Evolutionary conservation across 331 rosid species (phyloP).

Genomic region (Quercus tomentella): DNA sequence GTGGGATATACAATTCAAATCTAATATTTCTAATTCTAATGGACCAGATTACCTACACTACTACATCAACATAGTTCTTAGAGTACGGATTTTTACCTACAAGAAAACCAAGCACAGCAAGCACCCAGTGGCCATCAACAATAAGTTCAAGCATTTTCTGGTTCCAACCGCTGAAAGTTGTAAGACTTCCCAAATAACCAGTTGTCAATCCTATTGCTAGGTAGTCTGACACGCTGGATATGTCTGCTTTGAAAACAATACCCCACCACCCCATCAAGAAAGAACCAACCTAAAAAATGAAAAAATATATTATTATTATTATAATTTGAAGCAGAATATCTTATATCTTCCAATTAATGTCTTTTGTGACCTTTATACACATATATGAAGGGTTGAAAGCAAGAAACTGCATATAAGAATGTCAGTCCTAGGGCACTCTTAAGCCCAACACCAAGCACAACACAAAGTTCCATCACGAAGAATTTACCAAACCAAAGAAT

Average conservation of each 20-base stretch:
- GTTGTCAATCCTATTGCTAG: conserved; percentile 68
- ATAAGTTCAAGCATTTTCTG: conserved; percentile 87
- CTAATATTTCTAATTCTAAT: neutral
- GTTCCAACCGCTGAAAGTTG: conserved; percentile 94
- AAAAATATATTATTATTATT: neutral
- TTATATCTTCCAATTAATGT: neutral
- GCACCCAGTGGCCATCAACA: conserved; percentile 61
- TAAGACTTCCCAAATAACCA: conserved; percentile 90
- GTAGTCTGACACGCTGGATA: conserved; percentile 57
- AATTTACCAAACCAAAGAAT: neutral
- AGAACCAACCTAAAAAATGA: conserved; percentile 60
- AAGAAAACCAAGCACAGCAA: conserved; percentile 57
- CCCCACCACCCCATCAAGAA: conserved; percentile 97
- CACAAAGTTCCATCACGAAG: neutral
- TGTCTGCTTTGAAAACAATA: conserved; percentile 68
- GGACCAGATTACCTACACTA: neutral
- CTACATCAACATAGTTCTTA: neutral
- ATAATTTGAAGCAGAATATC: neutral
- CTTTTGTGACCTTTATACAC: neutral
- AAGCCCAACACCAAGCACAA: neutral
- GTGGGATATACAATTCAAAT: neutral
- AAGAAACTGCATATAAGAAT: neutral
- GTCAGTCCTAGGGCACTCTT: neutral
- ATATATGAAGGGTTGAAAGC: neutral
- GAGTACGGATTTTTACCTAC: conserved; percentile 41